phyloP scores from a whole-genome alignment of 148 eudicot species.

The Vaccinium myrtillus region DNA sequence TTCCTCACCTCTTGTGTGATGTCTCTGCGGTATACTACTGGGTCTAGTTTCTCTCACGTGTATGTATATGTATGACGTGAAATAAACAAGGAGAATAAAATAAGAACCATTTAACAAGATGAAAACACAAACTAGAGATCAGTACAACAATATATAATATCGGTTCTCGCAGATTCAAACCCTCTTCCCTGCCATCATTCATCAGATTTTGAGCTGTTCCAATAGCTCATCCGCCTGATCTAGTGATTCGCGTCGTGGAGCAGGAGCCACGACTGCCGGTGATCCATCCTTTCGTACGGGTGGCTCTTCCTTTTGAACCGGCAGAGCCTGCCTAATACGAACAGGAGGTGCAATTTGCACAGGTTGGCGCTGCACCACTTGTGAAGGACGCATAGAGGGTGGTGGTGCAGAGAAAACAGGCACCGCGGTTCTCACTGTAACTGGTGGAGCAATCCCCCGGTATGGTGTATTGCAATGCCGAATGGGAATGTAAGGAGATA shows the following conservation, averaged over 20 bases:
- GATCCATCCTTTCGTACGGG: conserved; percentile 28
- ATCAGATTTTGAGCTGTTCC: conserved; percentile 54
- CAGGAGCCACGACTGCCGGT: conserved; percentile 13
- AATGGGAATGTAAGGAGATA: conserved; percentile 63
- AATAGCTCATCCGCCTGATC: conserved; percentile 33
- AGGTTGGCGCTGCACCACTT: conserved; percentile 35
- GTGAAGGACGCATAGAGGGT: conserved; percentile 25
- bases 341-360: conserved; percentile 48
- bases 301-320: conserved; percentile 25
- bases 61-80: background rate
- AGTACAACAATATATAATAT: conserved; percentile 19
- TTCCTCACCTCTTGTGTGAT: background rate
- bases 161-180: conserved; percentile 29
- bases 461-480: conserved; percentile 45
- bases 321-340: conserved; percentile 48
- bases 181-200: conserved; percentile 17
- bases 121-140: background rate
- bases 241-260: conserved; percentile 1
- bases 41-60: background rate
- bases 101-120: conserved; percentile 17
- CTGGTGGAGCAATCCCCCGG: conserved; percentile 64
- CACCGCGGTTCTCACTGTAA: conserved; percentile 58
- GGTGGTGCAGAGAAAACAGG: conserved; percentile 72
- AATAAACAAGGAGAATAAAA: conserved; percentile 5
- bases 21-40: background rate